Percentiles rank a stretch among this genome's conserved stretches.
Conservation (phyloP, 176 grass and related monocot species). For the Coix lacrymajobi region DNA sequence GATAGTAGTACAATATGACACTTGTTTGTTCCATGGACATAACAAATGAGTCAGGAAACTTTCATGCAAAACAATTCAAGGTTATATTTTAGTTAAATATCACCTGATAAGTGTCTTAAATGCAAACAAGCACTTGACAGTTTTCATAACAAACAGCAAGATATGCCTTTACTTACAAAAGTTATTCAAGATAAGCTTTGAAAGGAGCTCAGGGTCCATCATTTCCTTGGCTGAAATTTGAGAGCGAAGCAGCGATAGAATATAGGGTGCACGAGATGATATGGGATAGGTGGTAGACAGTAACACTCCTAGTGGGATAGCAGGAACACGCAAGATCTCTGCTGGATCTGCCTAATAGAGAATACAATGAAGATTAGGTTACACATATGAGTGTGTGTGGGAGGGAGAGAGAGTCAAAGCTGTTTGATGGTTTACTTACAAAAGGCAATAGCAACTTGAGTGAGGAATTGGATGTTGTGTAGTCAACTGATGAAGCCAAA, state of each 20-base stretch:
- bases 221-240: slow-evolving; percentile 92
- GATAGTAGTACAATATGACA: neutral
- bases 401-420: neutral
- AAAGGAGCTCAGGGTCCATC: slow-evolving; percentile 93
- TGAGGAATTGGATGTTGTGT: slow-evolving; percentile 93
- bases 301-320: slow-evolving; percentile 70
- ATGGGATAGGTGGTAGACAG: slow-evolving; percentile 76
- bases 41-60: neutral
- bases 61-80: neutral
- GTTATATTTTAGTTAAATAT: neutral
- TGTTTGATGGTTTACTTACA: slow-evolving; percentile 47
- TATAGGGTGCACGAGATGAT: slow-evolving; percentile 67
- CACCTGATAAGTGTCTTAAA: neutral
- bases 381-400: neutral
- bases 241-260: slow-evolving; percentile 70
- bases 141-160: slow-evolving; percentile 12
- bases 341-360: slow-evolving; percentile 79
- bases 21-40: neutral
- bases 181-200: slow-evolving; percentile 83
- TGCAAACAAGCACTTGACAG: neutral
- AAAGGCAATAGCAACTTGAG: slow-evolving; percentile 86
- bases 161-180: slow-evolving; percentile 70
- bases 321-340: slow-evolving; percentile 73
- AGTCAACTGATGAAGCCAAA: slow-evolving; percentile 89
- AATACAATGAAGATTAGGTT: slow-evolving; percentile 29